Evolutionary conservation across 345 rosid species (phyloP), one percentile per base, ranked within the genome.

Genomic region (Brassica juncea): DNA sequence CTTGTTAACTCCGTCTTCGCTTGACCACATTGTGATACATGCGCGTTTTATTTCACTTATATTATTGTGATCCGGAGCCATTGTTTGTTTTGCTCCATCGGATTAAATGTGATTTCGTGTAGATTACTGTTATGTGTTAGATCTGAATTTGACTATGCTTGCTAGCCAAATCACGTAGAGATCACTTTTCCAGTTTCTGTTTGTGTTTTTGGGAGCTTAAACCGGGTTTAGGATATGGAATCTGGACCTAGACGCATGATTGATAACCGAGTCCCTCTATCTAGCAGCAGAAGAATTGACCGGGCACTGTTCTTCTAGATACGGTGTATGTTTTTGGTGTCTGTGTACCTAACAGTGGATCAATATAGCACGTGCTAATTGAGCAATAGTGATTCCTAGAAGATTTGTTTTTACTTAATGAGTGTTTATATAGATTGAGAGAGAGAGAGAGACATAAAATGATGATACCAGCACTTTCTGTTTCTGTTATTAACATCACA

Each of bases 81-180:
- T 72, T 1, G 21, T 8, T 59, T 47, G 28, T 7, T 23, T 23
- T 44, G 19, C 34, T 74, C 31, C 27, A 25, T 68, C 71, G 55
- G 57, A 4, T 49, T 49, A 49, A n/a, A 49, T n/a, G 57, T 49
- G 6, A 5, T 49, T n/a, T n/a, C 6, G 19, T n/a, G 19, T 14
- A 0, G 57, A 25, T 70, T 72, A 27, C 25, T 0, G 8, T 69
- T 2, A 2, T 74, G 75, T 63, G 31, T 39, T 68, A 80, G 83
- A 80, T 80, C 80, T 80, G 66, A 39, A 63, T 74, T 70, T 62
- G 66, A 62, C 19, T 52, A 27, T 68, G 65, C 31, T 66, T 14
- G 4, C 3, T 67, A n/a, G 7, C 63, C 77, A 42, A 8, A 39
- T 39, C 23, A 72, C 34, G 16, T 49, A 5, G 25, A 3, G 25